Evolutionary conservation across 345 rosid genomes (phyloP), one percentile per base, ranked within the genome.

Genomic region (Rhizophora mangle): DNA sequence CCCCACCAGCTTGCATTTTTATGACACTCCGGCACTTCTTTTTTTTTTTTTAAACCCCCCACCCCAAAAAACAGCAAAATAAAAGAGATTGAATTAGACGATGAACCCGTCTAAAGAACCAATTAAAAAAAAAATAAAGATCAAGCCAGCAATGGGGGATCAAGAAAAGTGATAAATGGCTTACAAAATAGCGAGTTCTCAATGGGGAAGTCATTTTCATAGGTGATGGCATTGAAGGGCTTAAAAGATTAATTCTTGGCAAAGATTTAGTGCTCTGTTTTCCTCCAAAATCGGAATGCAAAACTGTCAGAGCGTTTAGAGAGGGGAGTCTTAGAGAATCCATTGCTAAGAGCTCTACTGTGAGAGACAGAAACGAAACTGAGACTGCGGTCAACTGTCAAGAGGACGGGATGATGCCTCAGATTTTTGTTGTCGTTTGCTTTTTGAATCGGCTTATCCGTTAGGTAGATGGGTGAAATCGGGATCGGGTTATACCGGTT

Each of bases 1-100:
- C 95, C 49, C 71, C 83, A 49, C 63, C 91, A 60, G 91, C 88
- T 80, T 83, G 87, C 87, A 88, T 82, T 68, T 74, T 76, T 62
- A 87, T 55, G 67, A 75, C 81, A 60, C 85, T 69, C 72, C 70
- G 54, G 64, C 72, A 61, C 92, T 89, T 68, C 69, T 72, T 39
- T 8, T 39, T 4, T 39, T 9, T 39, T 8, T 39, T 10, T 39
- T 10, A 37, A 37, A 39, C 3, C 68, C 20, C 55, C 46, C 68
- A 21, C 55, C 10, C 39, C 39, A 39, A 39, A 65, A 76, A 36
- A 36, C 52, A 36, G 34, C 58, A 47, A 76, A 55, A 58, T 36
- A 36, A 24, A 30, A 46, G 47, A 68, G 29, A 10, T 34, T 21
- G 7, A 43, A 27, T 30, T 3, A 61, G 18, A 60, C 21, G 31